Evolutionary conservation across 352 stramenopile species (phyloP).

Genomic region (Pythium aristosporum): DNA sequence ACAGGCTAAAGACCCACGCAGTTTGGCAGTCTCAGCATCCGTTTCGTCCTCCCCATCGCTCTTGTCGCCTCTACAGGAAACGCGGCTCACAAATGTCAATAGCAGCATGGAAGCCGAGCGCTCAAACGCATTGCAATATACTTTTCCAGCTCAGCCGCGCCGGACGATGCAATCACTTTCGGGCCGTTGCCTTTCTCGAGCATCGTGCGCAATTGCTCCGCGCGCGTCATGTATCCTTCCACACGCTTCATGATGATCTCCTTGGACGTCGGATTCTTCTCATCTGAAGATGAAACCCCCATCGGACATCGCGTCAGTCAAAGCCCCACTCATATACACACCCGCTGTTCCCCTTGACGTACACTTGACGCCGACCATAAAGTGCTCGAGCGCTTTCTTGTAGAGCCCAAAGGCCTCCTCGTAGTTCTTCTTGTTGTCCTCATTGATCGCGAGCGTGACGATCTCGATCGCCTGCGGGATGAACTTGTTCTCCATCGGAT

Average conservation of each 20-base stretch:
- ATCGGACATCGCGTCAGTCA: neutral
- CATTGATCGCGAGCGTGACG: slow-evolving; percentile 83
- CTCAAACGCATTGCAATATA: slow-evolving; percentile 24
- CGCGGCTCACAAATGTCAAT: neutral
- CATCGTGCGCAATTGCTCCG: slow-evolving; percentile 84
- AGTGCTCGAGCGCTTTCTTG: slow-evolving; percentile 89
- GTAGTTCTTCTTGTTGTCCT: slow-evolving; percentile 90
- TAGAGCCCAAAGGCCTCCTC: slow-evolving; percentile 85
- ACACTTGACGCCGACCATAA: slow-evolving; percentile 90
- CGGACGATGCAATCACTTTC: slow-evolving; percentile 54
- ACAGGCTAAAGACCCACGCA: slow-evolving; percentile 92
- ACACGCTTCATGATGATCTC: slow-evolving; percentile 91
- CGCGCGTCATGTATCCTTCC: slow-evolving; percentile 88
- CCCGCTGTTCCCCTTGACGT: slow-evolving; percentile 13
- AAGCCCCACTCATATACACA: neutral
- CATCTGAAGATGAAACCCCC: slow-evolving; percentile 41
- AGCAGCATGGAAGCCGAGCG: neutral
- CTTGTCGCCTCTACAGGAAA: slow-evolving; percentile 57
- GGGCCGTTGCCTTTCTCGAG: slow-evolving; percentile 62
- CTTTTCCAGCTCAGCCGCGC: slow-evolving; percentile 74
- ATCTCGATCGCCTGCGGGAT: slow-evolving; percentile 90
- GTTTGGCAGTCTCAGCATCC: slow-evolving; percentile 94
- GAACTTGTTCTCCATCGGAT: slow-evolving; percentile 89
- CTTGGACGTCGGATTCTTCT: slow-evolving; percentile 90
- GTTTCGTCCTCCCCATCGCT: slow-evolving; percentile 86